A percentile compares a stretch with the other conserved stretches of the same genome.
Evolutionary conservation across 371 early-diverging fungal genomes (phyloP).

Genomic region (Saksenaea oblongispora): DNA sequence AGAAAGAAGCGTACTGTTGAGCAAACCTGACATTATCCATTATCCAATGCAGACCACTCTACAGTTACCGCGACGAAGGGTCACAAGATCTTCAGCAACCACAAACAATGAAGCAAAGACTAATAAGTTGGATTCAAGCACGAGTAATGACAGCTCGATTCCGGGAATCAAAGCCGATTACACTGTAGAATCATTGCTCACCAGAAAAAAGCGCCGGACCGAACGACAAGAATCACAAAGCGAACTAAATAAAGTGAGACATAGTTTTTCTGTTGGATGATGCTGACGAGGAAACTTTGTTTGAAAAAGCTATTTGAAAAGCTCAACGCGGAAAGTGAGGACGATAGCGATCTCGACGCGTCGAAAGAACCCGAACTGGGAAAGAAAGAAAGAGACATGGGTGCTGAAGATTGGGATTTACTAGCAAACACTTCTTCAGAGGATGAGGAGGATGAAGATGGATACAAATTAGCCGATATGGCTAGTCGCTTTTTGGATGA

Average conservation of each 20-base stretch:
- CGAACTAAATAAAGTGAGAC: slow-evolving; percentile 7
- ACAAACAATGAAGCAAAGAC: background rate
- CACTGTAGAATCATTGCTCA: slow-evolving; percentile 5
- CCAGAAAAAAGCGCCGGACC: slow-evolving; percentile 11
- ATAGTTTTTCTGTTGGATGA: background rate
- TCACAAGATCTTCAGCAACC: background rate
- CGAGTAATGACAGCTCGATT: background rate
- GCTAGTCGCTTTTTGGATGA: slow-evolving; percentile 1
- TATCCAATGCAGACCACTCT: background rate
- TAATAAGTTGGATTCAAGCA: background rate
- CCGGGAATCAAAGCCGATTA: background rate
- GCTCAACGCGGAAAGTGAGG: slow-evolving; percentile 3
- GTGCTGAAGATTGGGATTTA: slow-evolving; percentile 1
- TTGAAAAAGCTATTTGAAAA: slow-evolving; percentile 13
- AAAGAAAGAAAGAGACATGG: background rate
- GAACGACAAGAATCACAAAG: background rate
- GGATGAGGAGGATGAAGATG: background rate
- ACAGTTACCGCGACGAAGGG: background rate
- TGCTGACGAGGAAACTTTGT: background rate
- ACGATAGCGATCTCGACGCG: background rate
- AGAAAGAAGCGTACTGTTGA: background rate
- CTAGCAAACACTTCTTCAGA: slow-evolving; percentile 1
- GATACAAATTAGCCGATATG: background rate
- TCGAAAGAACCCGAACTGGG: background rate
- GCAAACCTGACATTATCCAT: background rate